These are phyloP conservation scores for Letharia columbiana DNA, from an alignment of 495 filamentous ascomycete genomes.

Conservation along the genomic window DNA sequence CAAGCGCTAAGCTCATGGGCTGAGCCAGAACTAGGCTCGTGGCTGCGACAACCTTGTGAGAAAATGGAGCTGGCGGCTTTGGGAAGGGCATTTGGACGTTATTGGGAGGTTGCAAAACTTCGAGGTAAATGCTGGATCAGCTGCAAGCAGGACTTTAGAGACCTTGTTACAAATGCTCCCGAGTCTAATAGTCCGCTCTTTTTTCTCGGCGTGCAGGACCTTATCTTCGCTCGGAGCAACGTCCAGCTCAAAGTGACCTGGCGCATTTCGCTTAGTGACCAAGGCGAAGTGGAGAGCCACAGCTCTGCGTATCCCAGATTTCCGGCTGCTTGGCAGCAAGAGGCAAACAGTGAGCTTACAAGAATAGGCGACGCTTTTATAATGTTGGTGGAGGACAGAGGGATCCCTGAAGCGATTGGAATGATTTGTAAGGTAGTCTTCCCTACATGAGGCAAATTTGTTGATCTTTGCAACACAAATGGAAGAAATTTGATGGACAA, in stretches of 20 bases:
- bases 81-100: slow-evolving; percentile 15
- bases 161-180: slow-evolving; percentile 22
- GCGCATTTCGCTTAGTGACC: slow-evolving; percentile 32
- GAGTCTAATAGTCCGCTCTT: slow-evolving; percentile 26
- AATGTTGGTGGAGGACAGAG: slow-evolving; percentile 31
- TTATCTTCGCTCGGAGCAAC: slow-evolving; percentile 32
- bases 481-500: background rate
- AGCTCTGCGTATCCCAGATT: slow-evolving; percentile 33
- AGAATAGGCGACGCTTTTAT: slow-evolving; percentile 32
- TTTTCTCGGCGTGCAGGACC: slow-evolving; percentile 35
- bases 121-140: slow-evolving; percentile 15
- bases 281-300: slow-evolving; percentile 38
- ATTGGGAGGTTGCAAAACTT: slow-evolving; percentile 7
- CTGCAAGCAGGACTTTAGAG: slow-evolving; percentile 18
- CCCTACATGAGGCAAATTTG: slow-evolving; percentile 1
- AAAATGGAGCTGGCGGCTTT: slow-evolving; percentile 4
- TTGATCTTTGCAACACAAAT: background rate
- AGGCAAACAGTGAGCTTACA: slow-evolving; percentile 9
- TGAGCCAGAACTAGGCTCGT: slow-evolving; percentile 10
- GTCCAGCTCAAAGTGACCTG: slow-evolving; percentile 25
- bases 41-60: background rate
- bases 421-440: slow-evolving; percentile 19
- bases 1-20: slow-evolving; percentile 11
- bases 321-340: slow-evolving; percentile 21
- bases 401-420: slow-evolving; percentile 10